A percentile compares a stretch with the other conserved stretches of the same genome.
These are phyloP conservation scores for Sonneratia alba DNA, from an alignment of 345 rosid genomes.

Conservation along the genomic window DNA sequence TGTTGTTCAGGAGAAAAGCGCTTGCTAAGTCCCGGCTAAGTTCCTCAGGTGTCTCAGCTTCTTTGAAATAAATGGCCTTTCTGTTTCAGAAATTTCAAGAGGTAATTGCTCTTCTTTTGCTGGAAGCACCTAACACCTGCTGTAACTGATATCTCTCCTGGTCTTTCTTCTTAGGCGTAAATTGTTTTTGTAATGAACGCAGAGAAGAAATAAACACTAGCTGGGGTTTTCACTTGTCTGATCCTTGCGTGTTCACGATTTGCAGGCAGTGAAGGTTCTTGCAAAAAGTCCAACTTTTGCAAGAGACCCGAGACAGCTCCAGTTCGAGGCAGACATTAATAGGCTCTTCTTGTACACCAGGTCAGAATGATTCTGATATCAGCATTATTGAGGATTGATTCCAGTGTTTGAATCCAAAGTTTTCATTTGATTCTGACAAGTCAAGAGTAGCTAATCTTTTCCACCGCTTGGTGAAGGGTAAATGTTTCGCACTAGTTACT, in stretches of 20 bases:
- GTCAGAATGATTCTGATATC: conserved; percentile 13
- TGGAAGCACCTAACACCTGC: no score
- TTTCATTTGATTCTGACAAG: not conserved
- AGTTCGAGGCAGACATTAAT: conserved; percentile 69
- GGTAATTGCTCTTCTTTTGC: conserved; percentile 11
- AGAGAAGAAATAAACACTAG: not conserved
- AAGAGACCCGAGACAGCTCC: conserved; percentile 60
- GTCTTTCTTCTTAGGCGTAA: not conserved
- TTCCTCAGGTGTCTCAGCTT: not conserved
- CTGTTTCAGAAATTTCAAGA: conserved; percentile 37
- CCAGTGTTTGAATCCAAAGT: not conserved
- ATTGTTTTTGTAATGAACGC: not conserved
- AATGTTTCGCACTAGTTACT: not conserved
- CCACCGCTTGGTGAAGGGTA: not conserved
- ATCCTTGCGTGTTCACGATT: not conserved
- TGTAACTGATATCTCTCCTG: not conserved
- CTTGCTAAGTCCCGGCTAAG: not conserved
- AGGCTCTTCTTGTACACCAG: conserved; percentile 71
- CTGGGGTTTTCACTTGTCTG: not conserved
- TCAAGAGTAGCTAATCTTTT: not conserved
- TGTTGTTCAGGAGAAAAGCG: not conserved
- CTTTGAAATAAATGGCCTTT: conserved; percentile 22
- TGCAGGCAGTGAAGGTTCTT: conserved; percentile 56
- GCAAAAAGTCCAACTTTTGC: conserved; percentile 65
- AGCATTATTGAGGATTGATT: not conserved